Base-by-base conservation (phyloP, 108 stramenopile genomes). In the Cylindrotheca fusiformis region DNA sequence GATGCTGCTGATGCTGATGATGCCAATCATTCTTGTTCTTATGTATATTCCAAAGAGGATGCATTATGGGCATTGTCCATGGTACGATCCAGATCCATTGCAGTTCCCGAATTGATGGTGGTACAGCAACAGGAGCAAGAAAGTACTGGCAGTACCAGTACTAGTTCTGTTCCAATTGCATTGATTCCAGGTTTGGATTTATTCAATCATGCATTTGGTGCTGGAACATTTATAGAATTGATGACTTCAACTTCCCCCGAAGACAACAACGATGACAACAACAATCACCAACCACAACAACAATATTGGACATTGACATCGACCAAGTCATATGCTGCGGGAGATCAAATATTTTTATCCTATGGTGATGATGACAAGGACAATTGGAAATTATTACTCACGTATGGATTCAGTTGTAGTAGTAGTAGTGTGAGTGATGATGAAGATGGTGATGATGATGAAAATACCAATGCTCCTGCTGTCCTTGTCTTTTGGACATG, bases 101-200 rank as follows among this genome's bases (percentile, higher is more conserved):
- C 65, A 26, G 65, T 62, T 4, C 72, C 72, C 2, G 72, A 74
- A 61, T 30, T 74, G 19, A 51, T 22, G 50, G n/a, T n/a, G 10
- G 19, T n/a, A n/a, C 6, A 51, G 5, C 50, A 51, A 6, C 12
- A 31, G 2, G 19, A 44, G 26, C 21, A 62, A n/a, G 30, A 29
- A 17, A 32, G 25, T n/a, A 25, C 30, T 20, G 66, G 28, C 3
- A 22, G 26, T 17, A 52, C 17, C 22, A 31, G 55, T 32, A 20
- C 17, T 32, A 21, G 17, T 3, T 8, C 24, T 46, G 53, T 63
- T 21, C 69, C 69, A 8, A 24, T 71, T 51, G 69, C 61, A 6
- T 24, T 72, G 58, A 72, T 72, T 59, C 71, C 71, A 3, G 71
- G 71, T 10, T 27, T 72, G 14, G 71, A 72, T 63, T 45, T 72